A percentile compares a stretch with the other conserved stretches of the same genome.
phyloP scores from a whole-genome alignment of 108 stramenopile species.

The Fragilariopsis cylindrus region DNA sequence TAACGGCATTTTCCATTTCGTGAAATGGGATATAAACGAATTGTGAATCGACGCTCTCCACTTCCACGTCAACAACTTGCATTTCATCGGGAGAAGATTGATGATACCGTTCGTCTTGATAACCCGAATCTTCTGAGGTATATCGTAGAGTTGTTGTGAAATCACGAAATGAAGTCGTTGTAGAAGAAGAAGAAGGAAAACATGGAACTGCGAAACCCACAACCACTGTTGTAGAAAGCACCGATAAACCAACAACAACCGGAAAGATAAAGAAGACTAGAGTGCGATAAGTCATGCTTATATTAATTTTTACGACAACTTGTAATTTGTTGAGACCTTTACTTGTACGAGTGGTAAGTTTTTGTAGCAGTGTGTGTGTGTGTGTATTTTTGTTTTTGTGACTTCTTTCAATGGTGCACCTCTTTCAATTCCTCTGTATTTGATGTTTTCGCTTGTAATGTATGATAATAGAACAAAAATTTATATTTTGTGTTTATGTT shows the following conservation, averaged over 20 bases:
- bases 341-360: no score
- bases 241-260: neutral
- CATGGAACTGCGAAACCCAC: neutral
- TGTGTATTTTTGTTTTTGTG: no score
- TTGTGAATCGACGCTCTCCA: neutral
- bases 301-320: neutral
- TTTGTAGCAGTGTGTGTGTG: no score
- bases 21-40: conserved; percentile 1
- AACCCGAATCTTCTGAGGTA: neutral
- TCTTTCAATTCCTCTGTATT: no score
- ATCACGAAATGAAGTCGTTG: neutral
- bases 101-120: conserved; percentile 10
- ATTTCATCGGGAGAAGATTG: conserved; percentile 8
- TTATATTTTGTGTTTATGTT: no score
- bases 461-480: no score
- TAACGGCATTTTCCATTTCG: conserved; percentile 5
- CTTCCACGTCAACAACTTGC: conserved; percentile 12
- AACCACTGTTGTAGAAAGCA: conserved; percentile 3
- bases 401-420: no score
- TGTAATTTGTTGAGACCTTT: neutral
- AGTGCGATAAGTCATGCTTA: conserved; percentile 1
- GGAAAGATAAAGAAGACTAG: neutral
- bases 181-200: neutral
- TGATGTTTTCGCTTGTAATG: no score
- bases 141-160: conserved; percentile 2